Percentiles rank a stretch among this genome's conserved stretches.
Conservation (phyloP, 2,329 filamentous ascomycete species). For the Aotearoamyces nothofagi region DNA sequence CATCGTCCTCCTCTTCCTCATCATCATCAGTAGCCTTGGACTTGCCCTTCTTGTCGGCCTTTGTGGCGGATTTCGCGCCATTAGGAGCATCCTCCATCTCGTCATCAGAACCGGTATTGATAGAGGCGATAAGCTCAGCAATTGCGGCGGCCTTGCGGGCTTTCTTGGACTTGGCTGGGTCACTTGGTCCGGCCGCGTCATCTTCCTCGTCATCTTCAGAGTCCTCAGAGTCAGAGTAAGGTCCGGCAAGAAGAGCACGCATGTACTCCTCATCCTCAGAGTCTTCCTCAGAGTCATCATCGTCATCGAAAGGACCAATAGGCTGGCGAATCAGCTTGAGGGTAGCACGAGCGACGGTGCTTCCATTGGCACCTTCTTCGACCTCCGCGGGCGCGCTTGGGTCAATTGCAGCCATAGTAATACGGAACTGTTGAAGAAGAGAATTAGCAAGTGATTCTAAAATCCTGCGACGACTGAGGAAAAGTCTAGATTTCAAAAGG, state of each 20-base stretch:
- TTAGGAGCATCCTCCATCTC: conserved; percentile 60
- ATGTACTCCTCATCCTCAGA: conserved; percentile 55
- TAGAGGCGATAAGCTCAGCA: conserved; percentile 61
- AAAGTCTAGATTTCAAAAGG: too few relatives aligned
- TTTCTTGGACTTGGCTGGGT: conserved; percentile 80
- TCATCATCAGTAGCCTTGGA: conserved; percentile 43
- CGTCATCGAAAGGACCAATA: conserved; percentile 38
- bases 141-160: conserved; percentile 64
- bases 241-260: conserved; percentile 33
- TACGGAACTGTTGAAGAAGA: conserved; percentile 54
- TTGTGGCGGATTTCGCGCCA: conserved; percentile 39
- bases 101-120: conserved; percentile 43
- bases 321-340: conserved; percentile 78
- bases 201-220: conserved; percentile 52
- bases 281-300: conserved; percentile 44
- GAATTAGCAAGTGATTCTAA: neutral
- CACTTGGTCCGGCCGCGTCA: conserved; percentile 71
- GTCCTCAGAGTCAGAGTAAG: conserved; percentile 30
- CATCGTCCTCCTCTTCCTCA: conserved; percentile 33
- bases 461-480: too few relatives aligned
- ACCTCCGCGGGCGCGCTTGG: conserved; percentile 61
- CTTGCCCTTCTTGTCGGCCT: conserved; percentile 55
- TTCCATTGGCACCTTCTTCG: conserved; percentile 45
- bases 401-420: conserved; percentile 97
- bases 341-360: conserved; percentile 59